Evolutionary conservation across 495 filamentous ascomycete genomes (phyloP), one percentile per base, ranked within the genome.

Genomic region (Hypoxylon crocopeplum): DNA sequence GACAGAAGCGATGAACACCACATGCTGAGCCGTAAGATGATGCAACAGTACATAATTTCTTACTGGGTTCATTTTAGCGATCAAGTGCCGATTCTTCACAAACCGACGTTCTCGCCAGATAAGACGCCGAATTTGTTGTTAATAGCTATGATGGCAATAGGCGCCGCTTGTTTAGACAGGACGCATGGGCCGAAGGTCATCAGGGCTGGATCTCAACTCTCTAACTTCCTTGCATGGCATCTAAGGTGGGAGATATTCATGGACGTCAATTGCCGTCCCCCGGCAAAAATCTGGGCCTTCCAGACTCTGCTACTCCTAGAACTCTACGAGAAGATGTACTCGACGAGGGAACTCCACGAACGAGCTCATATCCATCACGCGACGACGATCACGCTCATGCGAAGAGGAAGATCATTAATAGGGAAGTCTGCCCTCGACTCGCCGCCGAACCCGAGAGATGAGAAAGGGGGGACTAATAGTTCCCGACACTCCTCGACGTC

Each of bases 221-320:
- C 92, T 33, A 89, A 88, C 68, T 94, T 97, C 68, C 76, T 97
- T 29, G 90, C 91, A 2, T 93, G 89, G 89, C 91, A 96, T 77
- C 74, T 98, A 8, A 83, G 94, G 22, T 97, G 93, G 88, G 88
- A 93, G 67, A 86, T 93, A 49, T 97, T 98, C 67, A 92, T 89
- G 76, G 89, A 97, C 69, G 80, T 82, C 20, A 92, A 96, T 71
- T 96, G 93, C 72, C 79, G 88, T n/a, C 93, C 94, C 6, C 93
- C 94, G 2, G 94, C 94, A 12, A 94, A 96, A 73, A 79, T 98
- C n/a, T 98, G 94, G 94, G 84, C 96, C 15, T 97, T 98, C 73
- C 94, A 98, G 69, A 88, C 94, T 0, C 77, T 98, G 33, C 71
- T 98, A 11, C 78, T 98, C 5, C 79, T 98, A 36, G 94, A 98